Evolutionary conservation across 345 rosid species (phyloP).

Genomic region (Boechera stricta): DNA sequence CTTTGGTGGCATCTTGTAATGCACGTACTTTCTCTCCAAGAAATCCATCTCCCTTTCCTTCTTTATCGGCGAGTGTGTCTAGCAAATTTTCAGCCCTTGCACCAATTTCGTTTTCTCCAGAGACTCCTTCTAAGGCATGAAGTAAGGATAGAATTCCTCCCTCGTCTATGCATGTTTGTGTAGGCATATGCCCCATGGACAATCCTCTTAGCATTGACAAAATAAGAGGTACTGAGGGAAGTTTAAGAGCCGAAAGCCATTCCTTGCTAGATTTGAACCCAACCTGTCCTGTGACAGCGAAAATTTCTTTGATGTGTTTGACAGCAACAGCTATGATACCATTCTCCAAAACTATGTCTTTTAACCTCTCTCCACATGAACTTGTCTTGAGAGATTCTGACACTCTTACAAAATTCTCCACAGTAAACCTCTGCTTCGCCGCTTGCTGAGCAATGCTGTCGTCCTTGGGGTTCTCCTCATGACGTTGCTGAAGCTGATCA

Average conservation of each 20-base stretch:
- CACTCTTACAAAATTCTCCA: conserved; percentile 93
- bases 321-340: conserved; percentile 87
- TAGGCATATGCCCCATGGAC: conserved; percentile 95
- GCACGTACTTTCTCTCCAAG: conserved; percentile 75
- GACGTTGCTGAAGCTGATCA: conserved; percentile 73
- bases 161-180: conserved; percentile 85
- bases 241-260: conserved; percentile 78
- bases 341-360: conserved; percentile 88
- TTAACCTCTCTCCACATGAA: conserved; percentile 95
- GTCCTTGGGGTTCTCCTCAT: conserved; percentile 77
- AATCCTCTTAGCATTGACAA: conserved; percentile 92
- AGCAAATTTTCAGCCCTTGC: conserved; percentile 97
- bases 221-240: conserved; percentile 88
- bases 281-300: conserved; percentile 78
- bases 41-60: conserved; percentile 95
- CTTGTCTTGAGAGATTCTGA: conserved; percentile 98
- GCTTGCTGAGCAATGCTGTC: conserved; percentile 73
- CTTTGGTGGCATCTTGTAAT: conserved; percentile 88
- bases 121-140: conserved; percentile 91
- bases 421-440: conserved; percentile 70
- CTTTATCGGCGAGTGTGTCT: conserved; percentile 87
- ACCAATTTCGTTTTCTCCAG: conserved; percentile 96
- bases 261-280: conserved; percentile 74
- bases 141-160: conserved; percentile 84
- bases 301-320: conserved; percentile 71